phyloP scores from a whole-genome alignment of 176 grass and related monocot genomes.

The Phyllostachys edulis region DNA sequence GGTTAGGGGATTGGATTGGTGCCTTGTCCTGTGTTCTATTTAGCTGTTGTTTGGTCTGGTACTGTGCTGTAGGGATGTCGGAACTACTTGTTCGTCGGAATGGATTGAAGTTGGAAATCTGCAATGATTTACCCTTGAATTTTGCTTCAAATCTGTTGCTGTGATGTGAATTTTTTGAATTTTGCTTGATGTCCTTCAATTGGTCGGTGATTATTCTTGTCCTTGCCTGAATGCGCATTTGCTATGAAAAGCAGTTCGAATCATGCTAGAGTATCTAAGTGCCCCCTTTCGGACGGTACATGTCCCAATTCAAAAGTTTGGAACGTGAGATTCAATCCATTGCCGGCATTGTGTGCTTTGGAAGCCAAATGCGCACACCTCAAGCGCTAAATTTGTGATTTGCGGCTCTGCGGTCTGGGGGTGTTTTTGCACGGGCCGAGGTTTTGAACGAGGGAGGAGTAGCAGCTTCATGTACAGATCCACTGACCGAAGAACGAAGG shows the following conservation, averaged over 20 bases:
- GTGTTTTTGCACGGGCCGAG: background rate
- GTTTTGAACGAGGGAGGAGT: background rate
- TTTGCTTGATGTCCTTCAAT: background rate
- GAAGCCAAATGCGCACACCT: fast-evolving
- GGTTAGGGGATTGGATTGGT: background rate
- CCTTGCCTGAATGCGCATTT: background rate
- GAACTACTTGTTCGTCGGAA: background rate
- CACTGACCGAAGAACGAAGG: background rate
- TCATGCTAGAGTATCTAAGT: background rate
- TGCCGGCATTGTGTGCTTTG: fast-evolving
- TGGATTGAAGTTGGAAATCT: background rate
- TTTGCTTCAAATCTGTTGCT: fast-evolving
- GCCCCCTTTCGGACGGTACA: background rate
- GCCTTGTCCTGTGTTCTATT: background rate
- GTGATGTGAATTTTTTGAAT: too few species aligned
- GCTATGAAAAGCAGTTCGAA: background rate
- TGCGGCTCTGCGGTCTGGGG: background rate
- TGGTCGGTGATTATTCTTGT: background rate
- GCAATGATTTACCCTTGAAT: background rate
- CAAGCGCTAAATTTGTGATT: background rate
- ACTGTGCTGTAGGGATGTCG: background rate
- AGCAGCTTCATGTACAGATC: background rate
- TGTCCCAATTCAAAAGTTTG: background rate
- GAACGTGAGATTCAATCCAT: background rate
- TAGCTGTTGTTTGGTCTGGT: background rate